Percentiles rank a stretch among this genome's conserved stretches.
These are phyloP conservation scores for Phialophora chinensis DNA, from an alignment of 2,329 filamentous ascomycete genomes.

Conservation along the genomic window DNA sequence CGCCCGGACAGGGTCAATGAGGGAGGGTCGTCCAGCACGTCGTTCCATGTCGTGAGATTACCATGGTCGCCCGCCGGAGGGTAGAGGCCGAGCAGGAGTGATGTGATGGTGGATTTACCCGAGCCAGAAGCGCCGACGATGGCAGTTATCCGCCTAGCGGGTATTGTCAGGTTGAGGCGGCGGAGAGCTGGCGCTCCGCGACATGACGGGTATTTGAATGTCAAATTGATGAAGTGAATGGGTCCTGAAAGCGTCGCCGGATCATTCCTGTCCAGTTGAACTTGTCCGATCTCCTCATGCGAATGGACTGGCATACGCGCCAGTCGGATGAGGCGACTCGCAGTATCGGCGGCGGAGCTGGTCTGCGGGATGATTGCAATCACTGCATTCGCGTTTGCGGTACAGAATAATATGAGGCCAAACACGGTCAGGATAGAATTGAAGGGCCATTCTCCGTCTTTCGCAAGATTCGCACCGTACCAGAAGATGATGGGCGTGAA, in stretches of 20 bases:
- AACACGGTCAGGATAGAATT: slow-evolving; percentile 73
- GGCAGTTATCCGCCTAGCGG: slow-evolving; percentile 69
- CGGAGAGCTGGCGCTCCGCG: slow-evolving; percentile 62
- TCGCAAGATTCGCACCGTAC: slow-evolving; percentile 73
- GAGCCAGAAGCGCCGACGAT: slow-evolving; percentile 84
- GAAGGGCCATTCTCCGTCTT: slow-evolving; percentile 56
- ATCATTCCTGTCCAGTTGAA: slow-evolving; percentile 46
- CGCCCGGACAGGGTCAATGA: slow-evolving; percentile 63
- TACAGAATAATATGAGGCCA: slow-evolving; percentile 81
- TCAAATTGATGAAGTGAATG: slow-evolving; percentile 66
- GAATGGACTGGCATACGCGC: slow-evolving; percentile 58
- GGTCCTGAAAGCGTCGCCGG: slow-evolving; percentile 48
- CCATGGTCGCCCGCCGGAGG: slow-evolving; percentile 43
- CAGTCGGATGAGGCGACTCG: slow-evolving; percentile 73
- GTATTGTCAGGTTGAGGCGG: slow-evolving; percentile 69
- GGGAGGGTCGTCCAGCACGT: slow-evolving; percentile 35
- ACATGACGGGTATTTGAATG: slow-evolving; percentile 73
- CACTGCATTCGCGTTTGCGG: slow-evolving; percentile 73
- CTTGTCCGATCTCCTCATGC: slow-evolving; percentile 63
- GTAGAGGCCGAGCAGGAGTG: slow-evolving; percentile 77
- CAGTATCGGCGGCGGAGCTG: slow-evolving; percentile 73
- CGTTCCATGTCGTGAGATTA: slow-evolving; percentile 5
- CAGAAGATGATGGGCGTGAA: slow-evolving; percentile 82
- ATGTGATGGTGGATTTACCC: slow-evolving; percentile 86
- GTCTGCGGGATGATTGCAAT: slow-evolving; percentile 81